A percentile compares a stretch with the other conserved stretches of the same genome.
Conservation (phyloP, 2,329 filamentous ascomycete genomes). For the Aspergillus tanneri region DNA sequence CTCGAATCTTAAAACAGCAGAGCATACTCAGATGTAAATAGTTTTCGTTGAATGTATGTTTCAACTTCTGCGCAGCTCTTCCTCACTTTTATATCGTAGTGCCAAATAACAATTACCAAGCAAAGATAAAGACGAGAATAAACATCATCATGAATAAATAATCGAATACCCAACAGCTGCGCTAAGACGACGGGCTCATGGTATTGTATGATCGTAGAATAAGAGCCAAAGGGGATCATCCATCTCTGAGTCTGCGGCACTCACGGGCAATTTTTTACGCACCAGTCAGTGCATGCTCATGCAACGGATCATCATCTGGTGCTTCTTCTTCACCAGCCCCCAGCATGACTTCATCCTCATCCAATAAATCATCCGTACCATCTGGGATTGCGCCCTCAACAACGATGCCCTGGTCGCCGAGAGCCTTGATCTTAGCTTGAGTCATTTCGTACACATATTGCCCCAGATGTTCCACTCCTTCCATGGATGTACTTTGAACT, state of each 20-base stretch:
- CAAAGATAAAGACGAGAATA: neutral
- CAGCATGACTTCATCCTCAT: slow-evolving; percentile 38
- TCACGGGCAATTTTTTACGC: neutral
- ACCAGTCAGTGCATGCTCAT: slow-evolving; percentile 26
- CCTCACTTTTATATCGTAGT: neutral
- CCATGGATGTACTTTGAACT: slow-evolving; percentile 67
- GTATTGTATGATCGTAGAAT: neutral
- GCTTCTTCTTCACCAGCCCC: slow-evolving; percentile 35
- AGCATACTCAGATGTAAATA: no score
- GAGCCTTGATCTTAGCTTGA: slow-evolving; percentile 62
- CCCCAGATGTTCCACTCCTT: slow-evolving; percentile 87
- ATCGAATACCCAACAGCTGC: neutral
- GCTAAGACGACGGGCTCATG: neutral
- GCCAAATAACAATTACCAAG: slow-evolving; percentile 1
- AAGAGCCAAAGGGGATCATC: neutral
- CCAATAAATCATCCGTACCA: slow-evolving; percentile 31
- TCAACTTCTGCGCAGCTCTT: no score
- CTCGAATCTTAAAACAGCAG: no score
- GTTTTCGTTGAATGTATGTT: no score
- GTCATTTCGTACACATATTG: slow-evolving; percentile 98
- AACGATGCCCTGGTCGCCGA: slow-evolving; percentile 48
- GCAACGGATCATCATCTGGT: slow-evolving; percentile 34
- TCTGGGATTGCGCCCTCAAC: slow-evolving; percentile 35
- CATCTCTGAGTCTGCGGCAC: neutral
- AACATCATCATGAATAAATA: neutral